A percentile compares a stretch with the other conserved stretches of the same genome.
phyloP scores from a whole-genome alignment of 257 asterid species.

The Fraxinus quadrangulata region DNA sequence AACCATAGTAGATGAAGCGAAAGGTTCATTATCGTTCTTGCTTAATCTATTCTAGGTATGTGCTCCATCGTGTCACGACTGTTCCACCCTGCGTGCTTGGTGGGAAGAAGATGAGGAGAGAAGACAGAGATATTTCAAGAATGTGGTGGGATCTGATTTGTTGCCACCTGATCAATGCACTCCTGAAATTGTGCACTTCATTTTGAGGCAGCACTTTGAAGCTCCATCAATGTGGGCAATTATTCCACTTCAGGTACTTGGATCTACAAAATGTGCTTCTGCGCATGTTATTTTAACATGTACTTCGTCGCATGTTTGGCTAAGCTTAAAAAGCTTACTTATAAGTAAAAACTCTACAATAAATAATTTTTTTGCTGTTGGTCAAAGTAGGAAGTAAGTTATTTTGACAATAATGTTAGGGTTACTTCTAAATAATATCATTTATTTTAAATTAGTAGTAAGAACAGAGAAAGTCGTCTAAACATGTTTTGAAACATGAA shows the following conservation, averaged over 20 bases:
- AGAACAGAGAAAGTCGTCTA: too few species aligned
- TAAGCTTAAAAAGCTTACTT: not conserved
- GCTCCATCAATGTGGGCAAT: slow-evolving; percentile 99
- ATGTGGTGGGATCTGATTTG: slow-evolving; percentile 68
- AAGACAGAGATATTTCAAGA: slow-evolving; percentile 58
- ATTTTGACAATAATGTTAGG: too few species aligned
- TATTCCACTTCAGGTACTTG: slow-evolving; percentile 91
- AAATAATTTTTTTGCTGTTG: not conserved
- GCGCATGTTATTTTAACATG: not conserved
- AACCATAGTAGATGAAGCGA: not conserved
- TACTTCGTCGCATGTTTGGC: not conserved
- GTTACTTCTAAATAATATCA: too few species aligned
- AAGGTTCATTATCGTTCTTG: not conserved
- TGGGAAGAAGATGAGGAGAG: slow-evolving; percentile 99
- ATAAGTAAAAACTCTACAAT: too few species aligned
- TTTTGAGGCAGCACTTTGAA: slow-evolving; percentile 81
- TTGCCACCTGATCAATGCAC: slow-evolving; percentile 81
- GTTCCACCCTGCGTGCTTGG: slow-evolving; percentile 98
- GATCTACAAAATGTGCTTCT: not conserved
- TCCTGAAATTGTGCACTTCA: slow-evolving; percentile 69
- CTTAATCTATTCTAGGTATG: slow-evolving; percentile 54
- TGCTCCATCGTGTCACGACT: slow-evolving; percentile 99
- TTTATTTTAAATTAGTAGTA: too few species aligned
- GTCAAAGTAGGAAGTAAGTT: too few species aligned
- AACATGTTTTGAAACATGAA: too few species aligned